Evolutionary conservation across 106 monocot species (phyloP), one percentile per base, ranked within the genome.

Genomic region (Triglochin maritima): DNA sequence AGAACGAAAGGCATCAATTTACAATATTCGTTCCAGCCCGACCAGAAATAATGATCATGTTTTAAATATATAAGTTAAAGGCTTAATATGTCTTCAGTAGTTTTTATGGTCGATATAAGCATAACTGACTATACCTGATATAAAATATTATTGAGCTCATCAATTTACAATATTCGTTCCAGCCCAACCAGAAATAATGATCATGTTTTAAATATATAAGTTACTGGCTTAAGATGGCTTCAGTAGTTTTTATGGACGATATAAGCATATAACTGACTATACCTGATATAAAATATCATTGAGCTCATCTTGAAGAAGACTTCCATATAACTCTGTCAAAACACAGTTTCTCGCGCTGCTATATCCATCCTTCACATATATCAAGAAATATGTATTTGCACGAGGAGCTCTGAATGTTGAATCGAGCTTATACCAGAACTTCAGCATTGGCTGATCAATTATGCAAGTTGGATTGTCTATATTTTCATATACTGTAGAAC

Each of bases 201-300:
- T 29, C 29, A 1, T 29, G 29, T 29, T 29, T 29, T 29, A 29
- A 29, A 29, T 29, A 1, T 29, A 29, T 1, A 29, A 29, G 29
- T 29, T 29, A 29, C 0, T 0, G 29, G 29, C 29, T 29, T 29
- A 29, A 29, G 29, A 29, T 29, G 29, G 29, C 1, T 29, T 29
- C 29, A 29, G 29, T 29, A 29, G 29, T 29, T 29, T 29, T 29
- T 29, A 29, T 29, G 29, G 29, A 29, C 29, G 29, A 29, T 29
- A 29, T 29, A 63, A 63, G 48, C 4, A 48, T 64, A 64, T 64
- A 64, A 64, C 12, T 14, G 63, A 46, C 17, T 52, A 6, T 74
- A 96, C 96, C 96, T 91, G 91, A 76, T 96, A 96, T 59, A 81
- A 59, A 69, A 83, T 82, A 69, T 96, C 96, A 79, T 91, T 96